These are phyloP conservation scores for Paratrypanosoma confusum DNA, from an alignment of 208 protist genomes.

Conservation along the genomic window DNA sequence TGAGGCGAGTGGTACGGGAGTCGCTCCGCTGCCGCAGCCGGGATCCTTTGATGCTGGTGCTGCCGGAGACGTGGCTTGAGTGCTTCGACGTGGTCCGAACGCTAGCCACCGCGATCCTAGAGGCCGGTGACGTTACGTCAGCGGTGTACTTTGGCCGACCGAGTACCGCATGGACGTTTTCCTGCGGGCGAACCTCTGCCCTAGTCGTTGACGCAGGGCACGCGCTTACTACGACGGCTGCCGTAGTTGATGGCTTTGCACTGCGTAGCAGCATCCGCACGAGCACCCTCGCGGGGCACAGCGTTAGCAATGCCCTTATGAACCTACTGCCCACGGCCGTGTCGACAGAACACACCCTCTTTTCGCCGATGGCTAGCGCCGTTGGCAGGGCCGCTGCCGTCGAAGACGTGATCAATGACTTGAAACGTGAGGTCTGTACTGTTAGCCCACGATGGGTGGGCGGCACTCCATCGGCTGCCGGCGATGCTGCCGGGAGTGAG, in stretches of 20 bases:
- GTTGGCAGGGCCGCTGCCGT: too few relatives aligned
- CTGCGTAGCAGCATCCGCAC: slow-evolving; percentile 47
- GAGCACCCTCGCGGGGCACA: slow-evolving; percentile 32
- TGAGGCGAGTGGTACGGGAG: slow-evolving; percentile 31
- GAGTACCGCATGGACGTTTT: slow-evolving; percentile 59
- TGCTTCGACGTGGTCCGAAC: slow-evolving; percentile 36
- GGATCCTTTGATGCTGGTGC: slow-evolving; percentile 63
- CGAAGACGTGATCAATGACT: too few relatives aligned
- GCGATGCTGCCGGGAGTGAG: too few relatives aligned
- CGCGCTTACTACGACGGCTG: slow-evolving; percentile 52
- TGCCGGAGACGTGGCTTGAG: slow-evolving; percentile 72
- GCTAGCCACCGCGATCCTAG: slow-evolving; percentile 44
- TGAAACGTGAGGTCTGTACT: too few relatives aligned
- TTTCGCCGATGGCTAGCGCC: too few relatives aligned
- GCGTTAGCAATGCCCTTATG: too few relatives aligned
- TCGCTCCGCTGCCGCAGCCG: slow-evolving; percentile 27
- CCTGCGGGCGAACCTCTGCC: slow-evolving; percentile 43
- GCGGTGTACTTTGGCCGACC: slow-evolving; percentile 68
- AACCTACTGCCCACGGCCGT: too few relatives aligned
- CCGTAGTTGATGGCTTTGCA: slow-evolving; percentile 72
- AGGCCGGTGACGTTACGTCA: slow-evolving; percentile 27
- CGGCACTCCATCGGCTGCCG: too few relatives aligned
- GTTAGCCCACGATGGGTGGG: too few relatives aligned
- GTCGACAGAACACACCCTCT: too few relatives aligned
- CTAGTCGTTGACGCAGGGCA: slow-evolving; percentile 75